phyloP scores from a whole-genome alignment of 83 land plant genomes.

The Thuja plicata region DNA sequence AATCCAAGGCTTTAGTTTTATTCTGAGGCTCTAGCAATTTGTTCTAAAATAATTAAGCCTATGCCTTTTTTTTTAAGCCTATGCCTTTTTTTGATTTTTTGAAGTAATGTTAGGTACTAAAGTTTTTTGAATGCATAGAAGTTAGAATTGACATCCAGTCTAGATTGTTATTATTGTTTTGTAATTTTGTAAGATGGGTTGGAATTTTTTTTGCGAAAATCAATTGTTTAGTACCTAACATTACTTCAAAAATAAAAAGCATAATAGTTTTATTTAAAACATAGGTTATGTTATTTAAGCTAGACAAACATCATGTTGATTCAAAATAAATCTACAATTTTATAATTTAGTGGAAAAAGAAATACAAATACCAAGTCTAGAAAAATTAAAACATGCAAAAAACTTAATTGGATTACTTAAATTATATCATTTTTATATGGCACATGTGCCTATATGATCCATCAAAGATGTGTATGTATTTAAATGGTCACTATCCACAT shows the following conservation, averaged over 20 bases:
- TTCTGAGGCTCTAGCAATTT: too few species aligned
- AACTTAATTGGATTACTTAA: background rate
- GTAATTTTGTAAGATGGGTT: background rate
- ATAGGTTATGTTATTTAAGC: background rate
- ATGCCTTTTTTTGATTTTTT: background rate
- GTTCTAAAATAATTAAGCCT: too few species aligned
- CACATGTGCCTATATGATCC: background rate
- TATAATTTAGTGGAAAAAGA: background rate
- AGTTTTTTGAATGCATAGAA: background rate
- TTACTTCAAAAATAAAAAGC: background rate
- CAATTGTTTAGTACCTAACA: background rate
- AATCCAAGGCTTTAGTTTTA: too few species aligned
- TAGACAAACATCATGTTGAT: background rate
- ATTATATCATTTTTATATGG: background rate
- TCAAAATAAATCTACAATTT: background rate
- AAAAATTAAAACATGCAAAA: background rate
- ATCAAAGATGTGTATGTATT: background rate
- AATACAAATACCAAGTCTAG: background rate
- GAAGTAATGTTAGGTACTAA: background rate
- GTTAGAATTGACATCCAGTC: background rate
- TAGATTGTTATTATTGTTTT: background rate
- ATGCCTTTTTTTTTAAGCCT: too few species aligned
- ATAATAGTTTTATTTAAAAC: background rate
- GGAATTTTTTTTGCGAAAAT: background rate
- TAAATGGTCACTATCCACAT: constrained; percentile 3